A percentile compares a stretch with the other conserved stretches of the same genome.
Evolutionary conservation across 257 asterid species (phyloP).

Genomic region (Jacaranda copaia): DNA sequence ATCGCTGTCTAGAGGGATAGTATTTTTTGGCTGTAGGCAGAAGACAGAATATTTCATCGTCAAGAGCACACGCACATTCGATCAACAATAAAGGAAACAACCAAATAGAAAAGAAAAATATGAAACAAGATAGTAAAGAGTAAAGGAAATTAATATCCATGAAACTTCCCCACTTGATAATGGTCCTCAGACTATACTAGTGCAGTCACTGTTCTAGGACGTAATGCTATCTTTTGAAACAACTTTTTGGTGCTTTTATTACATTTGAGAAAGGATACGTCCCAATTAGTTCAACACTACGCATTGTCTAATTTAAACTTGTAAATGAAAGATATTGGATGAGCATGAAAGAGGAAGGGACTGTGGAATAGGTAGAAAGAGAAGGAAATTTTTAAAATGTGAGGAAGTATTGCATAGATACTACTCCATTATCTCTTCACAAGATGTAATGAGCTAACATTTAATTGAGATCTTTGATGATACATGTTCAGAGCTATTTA

Average conservation of each 20-base stretch:
- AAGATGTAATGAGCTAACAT: background rate
- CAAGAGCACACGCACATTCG: slow-evolving; percentile 21
- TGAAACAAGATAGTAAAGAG: slow-evolving; percentile 6
- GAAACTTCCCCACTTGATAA: slow-evolving; percentile 1
- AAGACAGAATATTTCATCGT: slow-evolving; percentile 22
- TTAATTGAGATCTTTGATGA: background rate
- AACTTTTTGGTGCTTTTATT: background rate
- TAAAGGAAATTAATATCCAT: slow-evolving; percentile 7
- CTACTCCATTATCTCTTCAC: background rate
- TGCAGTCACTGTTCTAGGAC: slow-evolving; percentile 4
- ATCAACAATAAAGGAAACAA: background rate
- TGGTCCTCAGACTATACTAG: background rate
- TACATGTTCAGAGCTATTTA: background rate
- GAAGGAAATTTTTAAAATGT: background rate
- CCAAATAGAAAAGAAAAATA: background rate
- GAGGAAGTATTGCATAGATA: background rate
- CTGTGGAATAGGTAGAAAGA: background rate
- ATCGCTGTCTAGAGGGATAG: slow-evolving; percentile 87
- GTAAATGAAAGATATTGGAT: background rate
- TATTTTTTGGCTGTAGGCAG: slow-evolving; percentile 69
- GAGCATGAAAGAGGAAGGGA: background rate
- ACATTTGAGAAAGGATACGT: background rate
- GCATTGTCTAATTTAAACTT: background rate
- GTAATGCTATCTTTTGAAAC: background rate
- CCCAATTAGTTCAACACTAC: slow-evolving; percentile 7